Evolutionary conservation across 163 green algal genomes (phyloP).

Genomic region (Volvox carteri): DNA sequence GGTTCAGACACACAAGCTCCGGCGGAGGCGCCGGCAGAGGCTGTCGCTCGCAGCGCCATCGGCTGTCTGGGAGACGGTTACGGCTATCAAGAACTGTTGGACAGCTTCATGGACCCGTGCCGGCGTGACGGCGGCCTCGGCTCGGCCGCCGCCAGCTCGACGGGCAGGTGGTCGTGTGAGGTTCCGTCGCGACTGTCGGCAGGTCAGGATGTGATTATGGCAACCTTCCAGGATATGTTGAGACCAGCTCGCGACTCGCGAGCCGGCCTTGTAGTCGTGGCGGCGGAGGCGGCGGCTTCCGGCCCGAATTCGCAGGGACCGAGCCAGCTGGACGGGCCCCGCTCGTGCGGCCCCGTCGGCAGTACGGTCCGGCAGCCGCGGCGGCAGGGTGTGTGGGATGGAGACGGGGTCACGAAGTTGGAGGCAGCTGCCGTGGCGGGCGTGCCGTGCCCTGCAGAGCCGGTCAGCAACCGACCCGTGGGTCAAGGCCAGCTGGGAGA

Average conservation of each 20-base stretch:
- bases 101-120: constrained; percentile 30
- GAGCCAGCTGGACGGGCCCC: neutral
- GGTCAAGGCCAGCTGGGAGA: neutral
- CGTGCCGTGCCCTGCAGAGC: no score
- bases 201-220: constrained; percentile 36
- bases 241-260: neutral
- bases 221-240: constrained; percentile 41
- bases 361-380: neutral
- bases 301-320: neutral
- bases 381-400: neutral
- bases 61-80: neutral
- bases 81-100: constrained; percentile 24
- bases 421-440: neutral
- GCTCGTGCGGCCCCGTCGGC: neutral
- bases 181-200: neutral
- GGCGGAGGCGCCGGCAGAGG: neutral
- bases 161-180: neutral
- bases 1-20: no score
- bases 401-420: neutral
- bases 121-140: neutral
- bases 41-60: neutral
- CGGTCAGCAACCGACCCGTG: neutral
- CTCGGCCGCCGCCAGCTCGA: neutral
- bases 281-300: neutral
- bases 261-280: neutral